Base-by-base conservation (phyloP, 257 asterid species). In the Ilex aquifolium region DNA sequence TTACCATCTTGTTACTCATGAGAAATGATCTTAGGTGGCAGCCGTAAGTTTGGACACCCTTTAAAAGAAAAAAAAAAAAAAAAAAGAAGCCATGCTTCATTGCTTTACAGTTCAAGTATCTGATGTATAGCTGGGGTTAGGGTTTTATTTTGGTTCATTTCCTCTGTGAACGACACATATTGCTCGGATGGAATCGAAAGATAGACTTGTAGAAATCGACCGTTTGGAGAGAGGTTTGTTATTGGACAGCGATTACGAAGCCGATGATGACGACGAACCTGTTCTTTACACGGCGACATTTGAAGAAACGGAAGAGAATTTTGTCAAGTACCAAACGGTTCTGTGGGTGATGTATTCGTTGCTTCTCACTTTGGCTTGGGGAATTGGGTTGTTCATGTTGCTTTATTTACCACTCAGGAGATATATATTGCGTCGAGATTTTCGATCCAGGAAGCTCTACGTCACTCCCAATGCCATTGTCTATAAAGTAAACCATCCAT, bases 371-470 rank as follows among this genome's bases (percentile, higher is more conserved):
- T 69, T 88, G 67, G 94, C 86, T 5, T 88, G 95, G 95, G 95
- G 94, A n/a, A 74, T 88, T 59, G 94, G 96, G 68, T 51, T 88
- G 21, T 63, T 88, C 31, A 81, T 85, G 96, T 79, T 88, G 40
- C 64, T 85, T 49, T 88, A 81, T 76, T 73, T 88, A 74, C 96
- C 96, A 0, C 59, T 85, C 29, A 79, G 94, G 80, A 72, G 91
- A 68, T 82, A 71, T 27, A 72, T 81, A 63, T 62, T 76, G 76
- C 89, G 88, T 13, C 59, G 63, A 63, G 89, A 85, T 63, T 52
- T 88, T 31, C 88, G 86, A 39, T 85, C 95, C 51, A 80, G 94
- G 9, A 79, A 69, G 59, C 94, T 88, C 69, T 85, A 76, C 63
- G 39, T 88, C 67, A 81, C 95, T 53, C 67, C 81, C 48, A 72